Evolutionary conservation across 2,329 filamentous ascomycete genomes (phyloP).

Genomic region (Paecilomyces variotii): DNA sequence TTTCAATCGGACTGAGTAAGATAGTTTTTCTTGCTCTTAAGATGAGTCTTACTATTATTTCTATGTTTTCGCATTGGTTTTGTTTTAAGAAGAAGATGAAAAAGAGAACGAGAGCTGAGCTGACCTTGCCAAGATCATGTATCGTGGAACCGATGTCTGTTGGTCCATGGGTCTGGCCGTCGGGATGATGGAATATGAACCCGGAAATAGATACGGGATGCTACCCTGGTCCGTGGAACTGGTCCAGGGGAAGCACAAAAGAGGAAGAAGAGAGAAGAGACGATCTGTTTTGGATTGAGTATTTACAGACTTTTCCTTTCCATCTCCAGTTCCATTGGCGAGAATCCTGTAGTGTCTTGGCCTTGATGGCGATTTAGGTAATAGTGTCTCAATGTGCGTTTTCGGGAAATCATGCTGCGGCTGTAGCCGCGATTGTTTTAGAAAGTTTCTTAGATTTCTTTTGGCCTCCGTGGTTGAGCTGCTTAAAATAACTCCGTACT

Average conservation of each 20-base stretch:
- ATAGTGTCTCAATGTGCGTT: not conserved
- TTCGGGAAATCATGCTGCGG: not conserved
- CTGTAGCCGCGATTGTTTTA: slow-evolving; percentile 14
- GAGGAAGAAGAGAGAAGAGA: not conserved
- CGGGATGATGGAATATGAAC: not conserved
- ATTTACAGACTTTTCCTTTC: not conserved
- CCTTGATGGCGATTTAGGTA: not conserved
- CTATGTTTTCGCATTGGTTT: not conserved
- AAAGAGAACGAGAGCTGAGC: not conserved
- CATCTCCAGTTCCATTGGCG: not conserved
- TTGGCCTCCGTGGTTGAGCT: not conserved
- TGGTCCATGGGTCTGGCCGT: not conserved
- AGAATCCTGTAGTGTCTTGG: not conserved
- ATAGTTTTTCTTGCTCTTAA: too few species aligned
- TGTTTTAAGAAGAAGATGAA: not conserved
- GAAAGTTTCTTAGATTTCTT: not conserved
- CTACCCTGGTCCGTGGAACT: too few species aligned
- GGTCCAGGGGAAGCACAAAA: too few species aligned
- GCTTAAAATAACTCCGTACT: not conserved
- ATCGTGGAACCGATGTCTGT: not conserved
- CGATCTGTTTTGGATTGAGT: not conserved
- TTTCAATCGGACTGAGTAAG: too few species aligned
- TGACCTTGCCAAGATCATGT: not conserved
- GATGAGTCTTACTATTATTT: not conserved
- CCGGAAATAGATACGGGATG: not conserved